Base-by-base conservation (phyloP, 768 basidiomycete species). In the Hydnomerulius pinastri region DNA sequence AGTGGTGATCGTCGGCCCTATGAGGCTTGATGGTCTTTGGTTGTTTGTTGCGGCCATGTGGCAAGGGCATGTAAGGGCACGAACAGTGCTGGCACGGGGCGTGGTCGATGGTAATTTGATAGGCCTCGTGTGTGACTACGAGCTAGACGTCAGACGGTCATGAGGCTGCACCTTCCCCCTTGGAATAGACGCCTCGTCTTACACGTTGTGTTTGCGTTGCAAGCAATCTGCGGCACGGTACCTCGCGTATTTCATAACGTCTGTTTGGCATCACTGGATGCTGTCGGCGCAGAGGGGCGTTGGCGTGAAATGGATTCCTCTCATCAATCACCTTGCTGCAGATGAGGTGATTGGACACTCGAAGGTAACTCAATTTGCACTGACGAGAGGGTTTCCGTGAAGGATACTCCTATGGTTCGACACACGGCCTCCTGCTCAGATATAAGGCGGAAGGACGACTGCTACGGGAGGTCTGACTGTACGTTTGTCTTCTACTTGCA, bases 21-120 rank as follows among this genome's bases (percentile, higher is more conserved):
- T 68, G 64, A 66, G 46, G 43, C 32, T 43, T 46, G 40, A 35
- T 35, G 43, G 37, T 50, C 51, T 55, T 58, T 36, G 53, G 17
- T 51, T 59, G 45, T 56, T 62, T 62, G 61, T 57, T 54, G 32
- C 52, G 33, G 27, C 57, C 66, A 68, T 68, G 68, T 52, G 67
- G 50, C 55, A 37, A 56, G 48, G 46, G 60, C 57, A 43, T 43
- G 39, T 42, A 51, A n/a, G 32, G n/a, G 33, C 33, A 17, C 25
- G 39, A 7, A 15, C 11, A 12, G 39, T 50, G 24, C 18, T 24
- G 17, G 21, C 4, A 24, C n/a, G 9, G 18, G 20, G 50, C 50
- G 39, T 51, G 50, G 17, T 28, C 42, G 33, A 36, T 28, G 33
- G 50, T 23, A 41, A 35, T 32, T 32, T 52, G 50, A 32, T 33